Evolutionary conservation across 768 basidiomycete species (phyloP).

Genomic region (Kwoniella shandongensis): DNA sequence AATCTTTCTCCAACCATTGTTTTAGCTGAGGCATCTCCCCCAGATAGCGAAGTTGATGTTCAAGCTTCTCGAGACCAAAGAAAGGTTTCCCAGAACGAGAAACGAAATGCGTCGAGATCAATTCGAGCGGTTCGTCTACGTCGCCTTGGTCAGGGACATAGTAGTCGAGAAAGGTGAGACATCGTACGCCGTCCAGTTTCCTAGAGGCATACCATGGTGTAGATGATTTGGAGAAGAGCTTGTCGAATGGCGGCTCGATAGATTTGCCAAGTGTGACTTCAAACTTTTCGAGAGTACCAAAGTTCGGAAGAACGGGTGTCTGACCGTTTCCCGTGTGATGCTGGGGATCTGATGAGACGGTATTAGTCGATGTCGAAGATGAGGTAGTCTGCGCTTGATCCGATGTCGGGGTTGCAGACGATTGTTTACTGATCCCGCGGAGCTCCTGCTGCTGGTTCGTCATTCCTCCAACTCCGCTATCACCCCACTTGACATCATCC

Average conservation of each 20-base stretch:
- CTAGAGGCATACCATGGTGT: slow-evolving; percentile 46
- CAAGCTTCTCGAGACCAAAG: slow-evolving; percentile 33
- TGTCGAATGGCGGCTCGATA: slow-evolving; percentile 31
- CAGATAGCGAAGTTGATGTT: slow-evolving; percentile 24
- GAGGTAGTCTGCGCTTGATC: too few species aligned
- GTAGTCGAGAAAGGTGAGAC: slow-evolving; percentile 43
- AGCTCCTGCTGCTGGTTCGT: too few species aligned
- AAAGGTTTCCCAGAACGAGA: slow-evolving; percentile 46
- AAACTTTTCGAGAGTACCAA: slow-evolving; percentile 9
- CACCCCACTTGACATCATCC: slow-evolving; percentile 32
- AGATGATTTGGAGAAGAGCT: slow-evolving; percentile 17
- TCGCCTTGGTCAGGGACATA: slow-evolving; percentile 8
- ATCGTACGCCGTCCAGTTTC: slow-evolving; percentile 50
- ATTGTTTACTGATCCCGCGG: too few species aligned
- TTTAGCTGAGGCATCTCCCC: slow-evolving; percentile 17
- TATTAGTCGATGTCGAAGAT: too few species aligned
- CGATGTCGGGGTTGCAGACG: too few species aligned
- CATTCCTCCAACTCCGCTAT: too few species aligned
- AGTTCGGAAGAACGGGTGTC: slow-evolving; percentile 13
- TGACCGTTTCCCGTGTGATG: too few species aligned
- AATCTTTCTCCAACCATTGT: slow-evolving; percentile 29
- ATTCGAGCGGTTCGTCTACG: background rate
- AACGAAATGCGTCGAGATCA: slow-evolving; percentile 27
- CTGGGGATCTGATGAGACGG: background rate
- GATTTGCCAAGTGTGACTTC: slow-evolving; percentile 47